Conservation (phyloP, 345 rosid species). For the Crucihimalaya himalaica region DNA sequence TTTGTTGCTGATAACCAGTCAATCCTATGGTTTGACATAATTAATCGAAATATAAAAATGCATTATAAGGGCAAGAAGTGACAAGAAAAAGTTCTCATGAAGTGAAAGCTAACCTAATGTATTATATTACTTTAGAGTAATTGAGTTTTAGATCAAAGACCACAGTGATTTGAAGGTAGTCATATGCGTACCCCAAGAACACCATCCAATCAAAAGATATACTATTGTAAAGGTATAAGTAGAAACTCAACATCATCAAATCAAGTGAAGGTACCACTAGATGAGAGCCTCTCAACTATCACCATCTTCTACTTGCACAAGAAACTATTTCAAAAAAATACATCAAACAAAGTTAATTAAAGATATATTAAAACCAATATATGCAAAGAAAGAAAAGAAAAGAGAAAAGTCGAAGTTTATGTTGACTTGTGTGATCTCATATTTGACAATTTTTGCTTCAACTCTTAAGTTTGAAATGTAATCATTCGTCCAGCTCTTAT, state of each 20-base stretch:
- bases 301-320: background rate
- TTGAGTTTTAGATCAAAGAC: constrained; percentile 4
- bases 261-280: background rate
- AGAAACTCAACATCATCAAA: too few relatives aligned
- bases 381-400: background rate
- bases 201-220: too few relatives aligned
- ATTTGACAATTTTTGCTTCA: constrained; percentile 12
- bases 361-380: too few relatives aligned
- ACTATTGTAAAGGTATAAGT: too few relatives aligned
- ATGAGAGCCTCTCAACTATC: background rate
- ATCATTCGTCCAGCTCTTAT: constrained; percentile 20
- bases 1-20: constrained; percentile 28
- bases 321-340: background rate
- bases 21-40: constrained; percentile 31
- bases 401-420: constrained; percentile 21
- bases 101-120: constrained; percentile 32
- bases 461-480: constrained; percentile 2
- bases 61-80: constrained; percentile 11
- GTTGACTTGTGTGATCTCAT: constrained; percentile 33
- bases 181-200: too few relatives aligned
- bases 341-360: background rate
- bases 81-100: too few relatives aligned
- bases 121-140: background rate
- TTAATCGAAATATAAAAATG: constrained; percentile 3
- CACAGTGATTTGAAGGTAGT: constrained; percentile 6